Conservation (phyloP, 73 alveolate species). For the Effrenium voratum region DNA sequence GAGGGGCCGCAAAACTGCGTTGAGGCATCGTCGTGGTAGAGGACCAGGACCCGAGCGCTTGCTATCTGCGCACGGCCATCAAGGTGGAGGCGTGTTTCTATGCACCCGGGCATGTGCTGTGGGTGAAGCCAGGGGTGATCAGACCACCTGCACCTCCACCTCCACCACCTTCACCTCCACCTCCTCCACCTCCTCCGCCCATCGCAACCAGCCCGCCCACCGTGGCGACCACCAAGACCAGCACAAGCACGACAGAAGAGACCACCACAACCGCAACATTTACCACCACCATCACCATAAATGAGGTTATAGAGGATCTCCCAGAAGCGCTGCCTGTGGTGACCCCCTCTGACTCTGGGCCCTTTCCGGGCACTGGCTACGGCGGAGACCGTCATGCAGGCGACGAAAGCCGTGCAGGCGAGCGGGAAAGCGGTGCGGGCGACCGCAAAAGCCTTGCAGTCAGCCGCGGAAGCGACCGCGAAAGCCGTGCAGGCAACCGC, state of each 20-base stretch:
- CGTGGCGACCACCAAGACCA: not conserved
- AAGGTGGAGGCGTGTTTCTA: not conserved
- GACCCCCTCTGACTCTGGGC: no score
- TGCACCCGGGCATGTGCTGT: not conserved
- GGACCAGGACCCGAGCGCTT: constrained; percentile 25
- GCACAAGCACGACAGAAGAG: not conserved
- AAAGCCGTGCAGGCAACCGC: no score
- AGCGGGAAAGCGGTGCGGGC: no score
- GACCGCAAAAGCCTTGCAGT: no score
- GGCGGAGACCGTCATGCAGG: no score
- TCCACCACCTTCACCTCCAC: constrained; percentile 9
- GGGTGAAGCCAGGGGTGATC: constrained; percentile 22
- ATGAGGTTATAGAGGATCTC: no score
- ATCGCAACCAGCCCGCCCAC: not conserved
- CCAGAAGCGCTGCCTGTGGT: no score
- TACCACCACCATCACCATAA: not conserved
- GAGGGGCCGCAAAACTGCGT: no score
- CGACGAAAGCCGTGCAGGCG: no score
- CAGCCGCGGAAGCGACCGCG: no score
- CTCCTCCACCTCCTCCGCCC: not conserved
- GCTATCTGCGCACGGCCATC: not conserved
- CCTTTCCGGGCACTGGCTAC: no score
- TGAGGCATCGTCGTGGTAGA: not conserved
- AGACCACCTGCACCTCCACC: not conserved
- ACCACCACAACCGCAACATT: not conserved